Percentiles rank a stretch among this genome's conserved stretches.
phyloP scores from a whole-genome alignment of 164 flowering plant genomes.

The Liquidambar formosana region DNA sequence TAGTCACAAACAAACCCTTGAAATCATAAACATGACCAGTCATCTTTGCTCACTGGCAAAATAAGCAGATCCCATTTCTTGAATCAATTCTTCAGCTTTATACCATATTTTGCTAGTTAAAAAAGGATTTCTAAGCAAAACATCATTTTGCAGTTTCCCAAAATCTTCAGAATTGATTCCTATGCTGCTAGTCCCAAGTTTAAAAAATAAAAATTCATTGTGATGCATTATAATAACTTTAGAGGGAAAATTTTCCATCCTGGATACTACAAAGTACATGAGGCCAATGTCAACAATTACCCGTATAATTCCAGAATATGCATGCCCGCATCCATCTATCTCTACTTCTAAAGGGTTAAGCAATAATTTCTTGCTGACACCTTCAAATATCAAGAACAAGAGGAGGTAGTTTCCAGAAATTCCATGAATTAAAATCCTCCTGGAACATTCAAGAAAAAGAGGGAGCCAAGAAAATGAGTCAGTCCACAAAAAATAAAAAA shows the following conservation, averaged over 20 bases:
- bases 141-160: no score
- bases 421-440: slow-evolving; percentile 97
- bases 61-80: no score
- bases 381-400: slow-evolving; percentile 46
- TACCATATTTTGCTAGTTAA: no score
- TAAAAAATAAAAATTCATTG: no score
- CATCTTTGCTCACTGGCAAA: no score
- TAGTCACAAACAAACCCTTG: no score
- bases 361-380: slow-evolving; percentile 5
- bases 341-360: slow-evolving; percentile 11
- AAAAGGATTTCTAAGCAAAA: no score
- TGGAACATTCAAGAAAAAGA: slow-evolving; percentile 25
- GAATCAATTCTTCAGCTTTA: no score
- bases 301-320: slow-evolving; percentile 11
- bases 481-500: not conserved
- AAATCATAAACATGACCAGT: no score
- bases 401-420: slow-evolving; percentile 84
- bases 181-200: no score
- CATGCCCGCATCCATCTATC: slow-evolving; percentile 4
- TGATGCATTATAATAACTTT: not conserved
- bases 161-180: no score
- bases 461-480: not conserved
- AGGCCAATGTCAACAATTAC: slow-evolving; percentile 9
- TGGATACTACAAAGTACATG: no score
- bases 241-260: slow-evolving; percentile 4